A percentile compares a stretch with the other conserved stretches of the same genome.
These are phyloP conservation scores for Penicillium corylophilum DNA, from an alignment of 2,329 filamentous ascomycete species.

Conservation along the genomic window DNA sequence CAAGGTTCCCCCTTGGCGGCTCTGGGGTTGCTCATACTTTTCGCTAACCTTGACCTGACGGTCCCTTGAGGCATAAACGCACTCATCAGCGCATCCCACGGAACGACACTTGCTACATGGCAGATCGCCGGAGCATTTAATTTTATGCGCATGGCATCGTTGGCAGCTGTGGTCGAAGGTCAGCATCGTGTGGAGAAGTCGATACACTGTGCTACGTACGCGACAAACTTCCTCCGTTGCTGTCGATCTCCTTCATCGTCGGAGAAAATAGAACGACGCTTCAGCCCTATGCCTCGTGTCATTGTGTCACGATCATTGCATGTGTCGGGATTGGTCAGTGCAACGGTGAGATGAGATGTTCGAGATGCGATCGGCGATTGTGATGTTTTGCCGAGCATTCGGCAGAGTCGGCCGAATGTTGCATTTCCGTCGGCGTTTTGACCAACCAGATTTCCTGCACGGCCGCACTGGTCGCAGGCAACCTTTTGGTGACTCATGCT, in stretches of 20 bases:
- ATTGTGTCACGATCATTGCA: conserved; percentile 10
- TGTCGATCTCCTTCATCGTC: conserved; percentile 16
- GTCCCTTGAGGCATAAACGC: conserved; percentile 43
- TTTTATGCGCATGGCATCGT: conserved; percentile 48
- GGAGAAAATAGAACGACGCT: conserved; percentile 10
- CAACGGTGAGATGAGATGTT: neutral
- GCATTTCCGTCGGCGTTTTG: neutral
- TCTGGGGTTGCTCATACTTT: conserved; percentile 23
- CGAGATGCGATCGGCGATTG: conserved; percentile 4
- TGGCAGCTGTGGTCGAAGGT: conserved; percentile 33
- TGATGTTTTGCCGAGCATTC: conserved; percentile 10
- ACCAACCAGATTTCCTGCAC: neutral
- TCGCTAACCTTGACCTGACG: conserved; percentile 44
- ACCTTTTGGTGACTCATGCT: neutral
- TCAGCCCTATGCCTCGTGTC: conserved; percentile 14
- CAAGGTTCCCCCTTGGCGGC: neutral
- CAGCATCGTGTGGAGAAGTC: neutral
- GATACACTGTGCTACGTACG: conserved; percentile 22
- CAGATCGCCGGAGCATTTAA: conserved; percentile 48
- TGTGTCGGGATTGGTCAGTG: conserved; percentile 11
- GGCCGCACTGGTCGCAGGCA: neutral
- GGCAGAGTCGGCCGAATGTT: conserved; percentile 7
- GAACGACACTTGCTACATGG: conserved; percentile 44
- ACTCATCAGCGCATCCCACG: conserved; percentile 39
- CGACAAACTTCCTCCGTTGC: conserved; percentile 32